Evolutionary conservation across 2,329 filamentous ascomycete species (phyloP).

Genomic region (Trichoderma atroviride): DNA sequence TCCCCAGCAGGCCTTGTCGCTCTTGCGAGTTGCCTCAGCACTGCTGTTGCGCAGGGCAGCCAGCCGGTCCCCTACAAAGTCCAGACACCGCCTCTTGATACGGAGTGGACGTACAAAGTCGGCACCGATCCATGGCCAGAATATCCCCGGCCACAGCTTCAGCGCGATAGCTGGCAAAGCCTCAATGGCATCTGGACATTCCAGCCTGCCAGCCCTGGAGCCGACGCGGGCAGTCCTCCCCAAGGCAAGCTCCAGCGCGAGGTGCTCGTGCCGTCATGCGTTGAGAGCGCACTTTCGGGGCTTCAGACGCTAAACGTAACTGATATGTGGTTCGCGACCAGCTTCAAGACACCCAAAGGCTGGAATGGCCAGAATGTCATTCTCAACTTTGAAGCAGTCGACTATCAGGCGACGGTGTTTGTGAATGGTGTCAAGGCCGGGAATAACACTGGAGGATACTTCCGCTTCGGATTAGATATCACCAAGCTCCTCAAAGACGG

Average conservation of each 20-base stretch:
- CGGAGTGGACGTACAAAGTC: slow-evolving; percentile 55
- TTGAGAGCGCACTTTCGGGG: slow-evolving; percentile 53
- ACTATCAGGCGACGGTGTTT: slow-evolving; percentile 60
- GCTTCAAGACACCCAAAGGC: slow-evolving; percentile 51
- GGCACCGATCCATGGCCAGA: slow-evolving; percentile 60
- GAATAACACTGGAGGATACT: slow-evolving; percentile 63
- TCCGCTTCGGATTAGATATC: slow-evolving; percentile 61
- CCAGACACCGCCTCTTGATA: slow-evolving; percentile 49
- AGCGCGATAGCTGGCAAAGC: slow-evolving; percentile 56
- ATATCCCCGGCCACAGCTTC: slow-evolving; percentile 59
- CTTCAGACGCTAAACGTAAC: slow-evolving; percentile 47
- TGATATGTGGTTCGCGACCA: slow-evolving; percentile 54
- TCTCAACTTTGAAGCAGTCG: slow-evolving; percentile 62
- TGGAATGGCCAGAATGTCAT: slow-evolving; percentile 52
- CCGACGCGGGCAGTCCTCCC: slow-evolving; percentile 28
- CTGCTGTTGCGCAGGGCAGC: slow-evolving; percentile 9
- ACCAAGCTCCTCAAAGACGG: slow-evolving; percentile 50
- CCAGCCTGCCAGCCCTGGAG: slow-evolving; percentile 38
- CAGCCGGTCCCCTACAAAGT: slow-evolving; percentile 39
- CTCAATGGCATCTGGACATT: slow-evolving; percentile 64
- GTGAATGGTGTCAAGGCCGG: slow-evolving; percentile 58
- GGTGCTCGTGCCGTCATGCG: slow-evolving; percentile 48
- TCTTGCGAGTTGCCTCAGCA: slow-evolving; percentile 1
- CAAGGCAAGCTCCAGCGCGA: slow-evolving; percentile 41
- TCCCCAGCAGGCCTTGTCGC: neutral